phyloP scores from a whole-genome alignment of 352 stramenopile genomes.

The Phytophthora tentaculata region DNA sequence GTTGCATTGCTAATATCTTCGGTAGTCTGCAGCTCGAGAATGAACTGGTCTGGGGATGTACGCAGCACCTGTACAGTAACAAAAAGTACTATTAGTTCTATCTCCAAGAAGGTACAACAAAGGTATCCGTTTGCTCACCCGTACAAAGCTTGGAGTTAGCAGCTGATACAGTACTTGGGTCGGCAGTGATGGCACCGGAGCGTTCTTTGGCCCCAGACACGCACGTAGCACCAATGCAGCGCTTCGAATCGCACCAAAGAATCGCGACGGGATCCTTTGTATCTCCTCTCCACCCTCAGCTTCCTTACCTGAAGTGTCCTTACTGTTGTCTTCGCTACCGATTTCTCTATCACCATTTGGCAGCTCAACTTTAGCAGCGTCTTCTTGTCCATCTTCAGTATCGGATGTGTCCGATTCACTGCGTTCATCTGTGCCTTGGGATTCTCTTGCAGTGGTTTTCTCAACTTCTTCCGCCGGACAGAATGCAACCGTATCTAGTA shows the following conservation, averaged over 20 bases:
- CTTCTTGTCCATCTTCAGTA: constrained; percentile 20
- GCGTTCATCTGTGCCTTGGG: constrained; percentile 29
- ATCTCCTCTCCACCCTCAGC: constrained; percentile 9
- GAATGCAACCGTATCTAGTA: constrained; percentile 73
- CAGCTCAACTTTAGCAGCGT: constrained; percentile 9
- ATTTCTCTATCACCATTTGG: constrained; percentile 5
- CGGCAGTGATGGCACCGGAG: constrained; percentile 18
- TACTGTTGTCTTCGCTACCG: constrained; percentile 14
- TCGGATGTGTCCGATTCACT: constrained; percentile 30
- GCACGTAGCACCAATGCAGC: constrained; percentile 64
- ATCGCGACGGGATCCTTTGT: constrained; percentile 46
- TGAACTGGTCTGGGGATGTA: constrained; percentile 65
- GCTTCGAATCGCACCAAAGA: constrained; percentile 59
- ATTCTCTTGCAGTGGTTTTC: constrained; percentile 12
- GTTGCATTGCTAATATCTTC: constrained; percentile 72
- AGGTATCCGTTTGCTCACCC: constrained; percentile 41
- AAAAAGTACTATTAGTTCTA: constrained; percentile 8
- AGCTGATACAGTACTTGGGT: constrained; percentile 81
- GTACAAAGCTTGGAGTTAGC: constrained; percentile 79
- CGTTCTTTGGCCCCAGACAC: constrained; percentile 55
- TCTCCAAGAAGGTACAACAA: not conserved
- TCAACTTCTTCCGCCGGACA: constrained; percentile 61
- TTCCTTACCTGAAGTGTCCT: not conserved
- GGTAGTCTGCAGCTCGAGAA: constrained; percentile 59
- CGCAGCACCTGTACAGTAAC: constrained; percentile 53